phyloP scores from a whole-genome alignment of 1,284 basidiomycete genomes.

The Tausonia pullulans region DNA sequence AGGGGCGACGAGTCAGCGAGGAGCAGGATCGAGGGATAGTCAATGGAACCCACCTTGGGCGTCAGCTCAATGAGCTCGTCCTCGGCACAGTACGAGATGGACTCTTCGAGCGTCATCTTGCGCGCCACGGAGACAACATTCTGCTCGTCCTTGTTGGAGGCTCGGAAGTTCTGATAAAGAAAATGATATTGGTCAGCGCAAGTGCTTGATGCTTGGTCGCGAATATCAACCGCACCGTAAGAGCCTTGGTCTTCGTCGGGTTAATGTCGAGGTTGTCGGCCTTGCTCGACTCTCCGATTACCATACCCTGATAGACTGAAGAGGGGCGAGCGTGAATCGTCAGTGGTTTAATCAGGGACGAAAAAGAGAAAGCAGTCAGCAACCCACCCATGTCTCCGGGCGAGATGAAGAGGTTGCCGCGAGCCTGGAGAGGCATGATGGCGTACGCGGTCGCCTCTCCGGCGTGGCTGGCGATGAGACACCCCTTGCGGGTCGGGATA shows the following conservation, averaged over 20 bases:
- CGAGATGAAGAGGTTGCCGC: constrained; percentile 13
- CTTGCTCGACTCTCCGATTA: constrained; percentile 15
- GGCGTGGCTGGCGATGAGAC: constrained; percentile 1
- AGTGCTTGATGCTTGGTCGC: background rate
- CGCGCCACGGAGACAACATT: background rate
- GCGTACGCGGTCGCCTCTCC: constrained; percentile 15
- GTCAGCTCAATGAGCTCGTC: constrained; percentile 18
- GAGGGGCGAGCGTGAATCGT: background rate
- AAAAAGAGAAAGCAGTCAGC: background rate
- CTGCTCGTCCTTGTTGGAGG: constrained; percentile 13
- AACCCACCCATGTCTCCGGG: constrained; percentile 7
- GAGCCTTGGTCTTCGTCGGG: constrained; percentile 12
- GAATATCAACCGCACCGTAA: background rate
- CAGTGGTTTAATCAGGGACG: background rate
- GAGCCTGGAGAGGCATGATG: constrained; percentile 12
- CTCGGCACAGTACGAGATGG: constrained; percentile 15
- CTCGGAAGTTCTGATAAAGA: constrained; percentile 7
- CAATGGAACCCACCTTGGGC: constrained; percentile 6
- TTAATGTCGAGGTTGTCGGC: constrained; percentile 13
- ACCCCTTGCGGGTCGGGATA: constrained; percentile 13
- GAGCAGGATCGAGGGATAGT: background rate
- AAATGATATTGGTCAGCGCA: background rate
- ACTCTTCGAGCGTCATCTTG: constrained; percentile 15
- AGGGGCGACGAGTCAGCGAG: background rate
- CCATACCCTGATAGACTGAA: constrained; percentile 14